Evolutionary conservation across 2,329 filamentous ascomycete genomes (phyloP).

Genomic region (Aspergillus latus): DNA sequence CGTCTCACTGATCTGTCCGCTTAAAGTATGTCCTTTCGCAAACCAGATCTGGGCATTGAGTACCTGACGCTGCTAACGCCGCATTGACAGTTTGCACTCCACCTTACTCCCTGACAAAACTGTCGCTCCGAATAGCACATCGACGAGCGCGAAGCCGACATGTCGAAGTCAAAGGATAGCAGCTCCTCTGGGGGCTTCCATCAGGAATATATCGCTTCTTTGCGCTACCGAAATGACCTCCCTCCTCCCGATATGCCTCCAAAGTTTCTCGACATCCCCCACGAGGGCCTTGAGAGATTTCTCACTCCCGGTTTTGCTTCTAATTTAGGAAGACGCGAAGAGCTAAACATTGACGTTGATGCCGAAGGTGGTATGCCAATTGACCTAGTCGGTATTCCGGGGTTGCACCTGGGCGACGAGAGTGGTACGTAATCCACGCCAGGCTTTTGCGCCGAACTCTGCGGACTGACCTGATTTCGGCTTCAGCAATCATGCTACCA

Average conservation of each 20-base stretch:
- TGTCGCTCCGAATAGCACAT: neutral
- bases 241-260: constrained; percentile 92
- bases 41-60: constrained; percentile 5
- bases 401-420: constrained; percentile 93
- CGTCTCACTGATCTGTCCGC: constrained; percentile 12
- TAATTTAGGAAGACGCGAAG: constrained; percentile 83
- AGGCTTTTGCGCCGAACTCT: neutral
- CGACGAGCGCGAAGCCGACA: constrained; percentile 16
- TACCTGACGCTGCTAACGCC: constrained; percentile 11
- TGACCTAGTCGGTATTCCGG: constrained; percentile 90
- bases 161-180: constrained; percentile 44
- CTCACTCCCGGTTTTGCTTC: constrained; percentile 88
- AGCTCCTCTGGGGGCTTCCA: constrained; percentile 57
- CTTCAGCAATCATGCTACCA: constrained; percentile 75
- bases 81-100: constrained; percentile 14
- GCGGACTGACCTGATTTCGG: constrained; percentile 23
- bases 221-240: constrained; percentile 92
- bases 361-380: constrained; percentile 97
- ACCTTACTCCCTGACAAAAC: constrained; percentile 6
- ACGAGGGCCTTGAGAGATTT: constrained; percentile 87
- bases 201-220: constrained; percentile 95
- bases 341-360: constrained; percentile 94
- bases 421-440: constrained; percentile 61
- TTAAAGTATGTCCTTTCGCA: constrained; percentile 14
- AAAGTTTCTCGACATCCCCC: constrained; percentile 95